Evolutionary conservation across 305 asterid species (phyloP), one percentile per base, ranked within the genome.

Genomic region (Fraxinus dipetala): DNA sequence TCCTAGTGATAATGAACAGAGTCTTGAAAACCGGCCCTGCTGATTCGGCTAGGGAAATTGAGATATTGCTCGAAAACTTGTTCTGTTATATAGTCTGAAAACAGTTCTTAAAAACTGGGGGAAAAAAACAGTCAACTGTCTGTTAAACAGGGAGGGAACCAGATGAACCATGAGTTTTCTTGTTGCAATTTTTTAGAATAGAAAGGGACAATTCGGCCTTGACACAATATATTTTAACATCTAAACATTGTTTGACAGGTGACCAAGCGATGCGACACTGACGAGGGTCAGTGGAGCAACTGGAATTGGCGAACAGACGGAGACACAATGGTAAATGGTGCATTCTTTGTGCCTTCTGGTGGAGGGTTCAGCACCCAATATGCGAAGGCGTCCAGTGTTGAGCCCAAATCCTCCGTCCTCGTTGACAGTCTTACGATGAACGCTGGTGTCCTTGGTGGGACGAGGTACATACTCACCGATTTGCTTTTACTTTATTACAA

Each of bases 231-330:
- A 54, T 54, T 54, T 28, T 24, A 7, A 18, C 34, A 56, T 38
- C 34, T 78, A 18, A 72, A 18, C 22, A 18, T 36, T 79, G 28
- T 34, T 34, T 34, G 76, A 40, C 4, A 91, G 97, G 94, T 92
- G 74, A 92, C 95, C 3, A 91, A 89, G 81, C 91, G 95, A 0
- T 93, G 88, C 80, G 92, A 84, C 51, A 79, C 90, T 16, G 82
- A 75, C 1, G 92, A 91, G 75, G 88, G 86, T 77, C 89, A 85
- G 70, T 92, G 97, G 97, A 85, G 90, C 11, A 80, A 81, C 9
- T 92, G 97, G 97, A 91, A 91, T 35, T 92, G 97, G 97, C 89
- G 94, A 87, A 86, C 93, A 9, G 89, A 90, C 0, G 97, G 97
- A 56, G 97, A 92, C 82, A 38, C 88, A 70, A 38, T 92, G 92